phyloP scores from a whole-genome alignment of 164 flowering plant species.

The Santalum album region DNA sequence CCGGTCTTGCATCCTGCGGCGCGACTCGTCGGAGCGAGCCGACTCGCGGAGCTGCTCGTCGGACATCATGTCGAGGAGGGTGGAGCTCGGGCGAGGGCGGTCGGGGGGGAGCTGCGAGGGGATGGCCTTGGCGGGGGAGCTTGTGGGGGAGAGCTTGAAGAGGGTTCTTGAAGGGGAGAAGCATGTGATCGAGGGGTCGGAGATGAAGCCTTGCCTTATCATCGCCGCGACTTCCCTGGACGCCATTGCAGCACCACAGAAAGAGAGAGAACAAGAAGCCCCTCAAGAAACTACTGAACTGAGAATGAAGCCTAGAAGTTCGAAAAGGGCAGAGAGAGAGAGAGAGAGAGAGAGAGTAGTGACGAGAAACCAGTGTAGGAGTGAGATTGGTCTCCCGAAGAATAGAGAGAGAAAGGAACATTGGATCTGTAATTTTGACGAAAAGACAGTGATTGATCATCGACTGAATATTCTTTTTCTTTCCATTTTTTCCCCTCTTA shows the following conservation, averaged over 20 bases:
- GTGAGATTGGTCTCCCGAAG: neutral
- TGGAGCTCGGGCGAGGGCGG: conserved; percentile 28
- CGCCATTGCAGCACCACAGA: conserved; percentile 8
- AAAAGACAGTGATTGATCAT: no score
- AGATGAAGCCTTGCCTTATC: conserved; percentile 84
- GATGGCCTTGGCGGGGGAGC: conserved; percentile 24
- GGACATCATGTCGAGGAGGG: conserved; percentile 74
- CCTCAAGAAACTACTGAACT: no score
- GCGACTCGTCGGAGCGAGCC: conserved; percentile 17
- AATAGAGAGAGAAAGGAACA: no score
- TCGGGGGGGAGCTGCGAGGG: conserved; percentile 24
- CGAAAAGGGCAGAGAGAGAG: conserved; percentile 7
- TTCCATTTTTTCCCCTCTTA: no score
- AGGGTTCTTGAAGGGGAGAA: conserved; percentile 29
- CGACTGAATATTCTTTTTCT: no score
- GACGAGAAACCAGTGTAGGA: neutral
- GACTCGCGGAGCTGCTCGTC: conserved; percentile 42
- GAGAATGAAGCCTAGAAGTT: neutral
- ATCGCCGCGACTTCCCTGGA: conserved; percentile 56
- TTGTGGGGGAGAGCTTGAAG: conserved; percentile 15
- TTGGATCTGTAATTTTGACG: no score
- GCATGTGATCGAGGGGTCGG: conserved; percentile 39
- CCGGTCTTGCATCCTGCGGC: conserved; percentile 29
- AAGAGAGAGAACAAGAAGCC: no score
- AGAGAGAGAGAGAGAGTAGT: conserved; percentile 4